Percentiles rank a stretch among this genome's conserved stretches.
phyloP scores from a whole-genome alignment of 148 eudicot species.

The Persicaria maculosa region DNA sequence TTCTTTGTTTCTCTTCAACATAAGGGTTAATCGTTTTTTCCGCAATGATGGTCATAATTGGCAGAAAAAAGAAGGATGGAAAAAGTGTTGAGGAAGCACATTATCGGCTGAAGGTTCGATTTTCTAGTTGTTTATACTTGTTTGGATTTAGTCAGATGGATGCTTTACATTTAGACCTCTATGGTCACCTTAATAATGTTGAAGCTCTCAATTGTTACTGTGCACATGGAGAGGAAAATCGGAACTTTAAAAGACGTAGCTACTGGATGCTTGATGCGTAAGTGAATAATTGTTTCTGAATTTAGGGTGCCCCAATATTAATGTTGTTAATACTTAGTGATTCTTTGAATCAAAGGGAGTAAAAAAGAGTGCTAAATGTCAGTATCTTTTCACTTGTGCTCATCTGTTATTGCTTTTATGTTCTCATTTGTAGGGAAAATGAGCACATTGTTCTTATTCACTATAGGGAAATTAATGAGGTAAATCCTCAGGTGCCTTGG shows the following conservation, averaged over 20 bases:
- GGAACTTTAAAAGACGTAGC: conserved; percentile 81
- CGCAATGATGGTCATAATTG: conserved; percentile 91
- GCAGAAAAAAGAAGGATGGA: conserved; percentile 85
- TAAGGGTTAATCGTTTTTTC: conserved; percentile 73
- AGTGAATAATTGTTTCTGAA: too few species aligned
- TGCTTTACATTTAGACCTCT: background rate
- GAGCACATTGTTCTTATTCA: conserved; percentile 97
- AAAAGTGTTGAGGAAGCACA: conserved; percentile 89
- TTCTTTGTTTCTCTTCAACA: conserved; percentile 82
- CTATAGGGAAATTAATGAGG: conserved; percentile 79
- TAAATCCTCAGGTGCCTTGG: conserved; percentile 15
- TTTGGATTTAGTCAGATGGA: background rate
- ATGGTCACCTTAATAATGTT: conserved; percentile 68
- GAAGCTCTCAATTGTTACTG: conserved; percentile 93
- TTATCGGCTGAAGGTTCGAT: conserved; percentile 81
- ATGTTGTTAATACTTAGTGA: too few species aligned
- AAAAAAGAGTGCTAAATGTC: background rate
- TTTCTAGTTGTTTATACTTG: background rate
- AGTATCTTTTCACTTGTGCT: background rate
- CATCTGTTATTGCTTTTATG: background rate
- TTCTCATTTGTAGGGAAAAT: conserved; percentile 40
- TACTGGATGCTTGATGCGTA: conserved; percentile 79
- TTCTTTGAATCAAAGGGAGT: background rate
- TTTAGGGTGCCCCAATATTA: too few species aligned
- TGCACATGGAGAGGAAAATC: conserved; percentile 77